Evolutionary conservation across 1,284 basidiomycete species (phyloP).

Genomic region (Phlebopus sp.): DNA sequence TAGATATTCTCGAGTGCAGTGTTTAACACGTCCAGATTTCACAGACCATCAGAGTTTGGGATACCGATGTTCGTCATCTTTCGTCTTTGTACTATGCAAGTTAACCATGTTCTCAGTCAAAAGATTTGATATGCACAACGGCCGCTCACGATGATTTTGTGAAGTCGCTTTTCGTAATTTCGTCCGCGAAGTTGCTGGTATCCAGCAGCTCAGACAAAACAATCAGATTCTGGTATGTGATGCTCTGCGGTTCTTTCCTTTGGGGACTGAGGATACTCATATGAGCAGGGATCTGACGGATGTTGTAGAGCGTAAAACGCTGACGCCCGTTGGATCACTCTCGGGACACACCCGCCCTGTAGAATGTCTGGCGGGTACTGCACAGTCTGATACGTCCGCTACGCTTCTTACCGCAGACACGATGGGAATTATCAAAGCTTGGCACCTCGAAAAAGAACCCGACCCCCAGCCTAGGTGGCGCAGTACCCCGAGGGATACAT

Average conservation of each 20-base stretch:
- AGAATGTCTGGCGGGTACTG: conserved; percentile 55
- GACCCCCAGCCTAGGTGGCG: conserved; percentile 50
- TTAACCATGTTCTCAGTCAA: conserved; percentile 51
- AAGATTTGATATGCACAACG: conserved; percentile 63
- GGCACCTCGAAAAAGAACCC: conserved; percentile 57
- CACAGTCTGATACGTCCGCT: conserved; percentile 42
- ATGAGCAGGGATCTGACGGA: conserved; percentile 57
- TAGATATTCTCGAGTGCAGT: not conserved
- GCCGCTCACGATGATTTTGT: conserved; percentile 86
- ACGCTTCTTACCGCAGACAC: conserved; percentile 80
- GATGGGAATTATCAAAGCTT: conserved; percentile 78
- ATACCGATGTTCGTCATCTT: conserved; percentile 55
- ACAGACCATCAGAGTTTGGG: conserved; percentile 82
- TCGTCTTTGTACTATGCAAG: conserved; percentile 1
- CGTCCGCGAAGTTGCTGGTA: conserved; percentile 63
- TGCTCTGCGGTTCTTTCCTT: not conserved
- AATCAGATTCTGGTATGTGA: conserved; percentile 76
- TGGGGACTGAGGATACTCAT: not conserved
- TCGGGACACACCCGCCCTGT: conserved; percentile 74
- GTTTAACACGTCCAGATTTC: conserved; percentile 2
- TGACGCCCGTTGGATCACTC: conserved; percentile 59
- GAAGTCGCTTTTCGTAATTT: conserved; percentile 73
- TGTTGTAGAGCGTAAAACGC: conserved; percentile 39
- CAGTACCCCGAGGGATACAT: conserved; percentile 51
- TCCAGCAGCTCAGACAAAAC: conserved; percentile 92